A percentile compares a stretch with the other conserved stretches of the same genome.
These are phyloP conservation scores for Chlorophyllum brunneum DNA, from an alignment of 768 basidiomycete genomes.

Conservation along the genomic window DNA sequence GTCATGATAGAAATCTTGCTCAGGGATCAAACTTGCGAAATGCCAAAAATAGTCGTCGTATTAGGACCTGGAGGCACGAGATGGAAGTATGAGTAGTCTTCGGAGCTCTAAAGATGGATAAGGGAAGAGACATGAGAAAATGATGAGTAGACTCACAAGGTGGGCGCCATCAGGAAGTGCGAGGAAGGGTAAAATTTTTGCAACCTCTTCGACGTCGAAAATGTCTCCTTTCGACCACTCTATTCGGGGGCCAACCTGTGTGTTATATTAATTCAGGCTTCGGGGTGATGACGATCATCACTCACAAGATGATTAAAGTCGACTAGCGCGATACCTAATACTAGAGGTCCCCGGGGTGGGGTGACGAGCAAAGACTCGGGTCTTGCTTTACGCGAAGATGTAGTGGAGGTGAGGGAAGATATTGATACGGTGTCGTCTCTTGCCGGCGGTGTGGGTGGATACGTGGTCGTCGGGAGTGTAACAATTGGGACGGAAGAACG, in stretches of 20 bases:
- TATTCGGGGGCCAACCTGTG: constrained; percentile 86
- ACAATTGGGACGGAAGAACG: constrained; percentile 11
- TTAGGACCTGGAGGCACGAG: constrained; percentile 68
- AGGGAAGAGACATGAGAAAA: constrained; percentile 6
- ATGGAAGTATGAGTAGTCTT: constrained; percentile 98
- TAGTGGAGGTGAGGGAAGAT: constrained; percentile 57
- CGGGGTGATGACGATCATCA: constrained; percentile 12
- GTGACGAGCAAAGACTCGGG: constrained; percentile 77
- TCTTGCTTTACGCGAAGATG: constrained; percentile 63
- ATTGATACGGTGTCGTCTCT: constrained; percentile 51
- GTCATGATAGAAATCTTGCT: not conserved
- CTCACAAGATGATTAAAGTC: constrained; percentile 92
- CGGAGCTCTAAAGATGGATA: constrained; percentile 51
- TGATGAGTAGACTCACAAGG: constrained; percentile 49
- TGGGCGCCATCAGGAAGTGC: constrained; percentile 98
- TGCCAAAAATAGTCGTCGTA: constrained; percentile 88
- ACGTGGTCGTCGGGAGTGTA: constrained; percentile 38
- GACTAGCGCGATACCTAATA: constrained; percentile 87
- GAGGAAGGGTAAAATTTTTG: constrained; percentile 86
- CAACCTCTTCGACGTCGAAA: constrained; percentile 81
- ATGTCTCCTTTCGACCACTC: constrained; percentile 80
- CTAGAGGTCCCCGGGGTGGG: constrained; percentile 53
- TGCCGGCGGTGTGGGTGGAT: constrained; percentile 52
- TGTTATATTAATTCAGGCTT: constrained; percentile 13
- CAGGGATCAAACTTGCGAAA: constrained; percentile 62